Conservation (phyloP, 495 filamentous ascomycete species). For the Aspergillus steynii region DNA sequence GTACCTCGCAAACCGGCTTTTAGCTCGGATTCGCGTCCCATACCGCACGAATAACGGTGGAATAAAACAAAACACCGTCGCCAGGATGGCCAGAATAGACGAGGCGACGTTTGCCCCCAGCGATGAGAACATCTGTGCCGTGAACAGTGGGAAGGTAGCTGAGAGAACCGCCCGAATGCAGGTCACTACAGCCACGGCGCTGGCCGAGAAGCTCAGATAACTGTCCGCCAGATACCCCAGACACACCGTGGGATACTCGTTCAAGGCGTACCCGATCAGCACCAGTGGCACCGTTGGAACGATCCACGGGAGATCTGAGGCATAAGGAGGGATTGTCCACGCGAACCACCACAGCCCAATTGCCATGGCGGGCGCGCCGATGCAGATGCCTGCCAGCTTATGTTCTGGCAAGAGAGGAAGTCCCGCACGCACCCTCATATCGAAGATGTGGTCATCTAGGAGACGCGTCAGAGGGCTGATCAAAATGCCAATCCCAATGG, state of each 20-base stretch:
- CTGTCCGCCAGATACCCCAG: slow-evolving; percentile 48
- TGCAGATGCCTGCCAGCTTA: slow-evolving; percentile 42
- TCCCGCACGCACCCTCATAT: slow-evolving; percentile 13
- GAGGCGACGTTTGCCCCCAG: slow-evolving; percentile 42
- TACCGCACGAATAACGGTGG: slow-evolving; percentile 39
- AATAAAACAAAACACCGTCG: slow-evolving; percentile 38
- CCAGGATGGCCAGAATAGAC: slow-evolving; percentile 39
- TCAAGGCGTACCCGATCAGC: slow-evolving; percentile 43
- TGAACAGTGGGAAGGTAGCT: slow-evolving; percentile 44
- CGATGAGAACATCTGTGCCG: slow-evolving; percentile 35
- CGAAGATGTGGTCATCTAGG: slow-evolving; percentile 27
- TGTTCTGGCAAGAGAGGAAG: slow-evolving; percentile 34
- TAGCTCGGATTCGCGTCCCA: slow-evolving; percentile 36
- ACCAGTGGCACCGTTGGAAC: slow-evolving; percentile 35
- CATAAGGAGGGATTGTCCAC: slow-evolving; percentile 44
- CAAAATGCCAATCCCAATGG: slow-evolving; percentile 33
- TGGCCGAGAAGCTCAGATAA: slow-evolving; percentile 45
- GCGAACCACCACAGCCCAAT: slow-evolving; percentile 44
- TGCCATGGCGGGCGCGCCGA: slow-evolving; percentile 41
- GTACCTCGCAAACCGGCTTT: slow-evolving; percentile 44
- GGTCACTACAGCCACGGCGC: slow-evolving; percentile 40
- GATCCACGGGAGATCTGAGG: slow-evolving; percentile 32
- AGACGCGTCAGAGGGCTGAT: slow-evolving; percentile 34
- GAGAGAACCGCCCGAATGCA: slow-evolving; percentile 39
- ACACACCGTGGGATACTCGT: slow-evolving; percentile 45